These are phyloP conservation scores for Nicotiana benthamiana DNA, from an alignment of 257 asterid genomes.

Conservation along the genomic window DNA sequence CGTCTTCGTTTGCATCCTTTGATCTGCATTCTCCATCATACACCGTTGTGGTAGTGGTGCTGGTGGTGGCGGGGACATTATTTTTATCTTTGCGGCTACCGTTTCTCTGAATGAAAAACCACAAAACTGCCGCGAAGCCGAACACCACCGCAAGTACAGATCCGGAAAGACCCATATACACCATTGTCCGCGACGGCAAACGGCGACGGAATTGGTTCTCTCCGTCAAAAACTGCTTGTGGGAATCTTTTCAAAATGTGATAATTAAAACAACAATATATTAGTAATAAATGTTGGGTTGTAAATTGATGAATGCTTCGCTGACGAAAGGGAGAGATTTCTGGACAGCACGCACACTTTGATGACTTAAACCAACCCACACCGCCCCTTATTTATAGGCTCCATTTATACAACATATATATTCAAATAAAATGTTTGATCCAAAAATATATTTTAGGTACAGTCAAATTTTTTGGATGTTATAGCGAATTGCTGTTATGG, in stretches of 20 bases:
- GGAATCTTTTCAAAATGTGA: not conserved
- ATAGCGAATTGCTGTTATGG: no score
- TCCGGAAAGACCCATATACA: conserved; percentile 37
- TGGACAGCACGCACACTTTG: not conserved
- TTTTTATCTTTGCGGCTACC: conserved; percentile 9
- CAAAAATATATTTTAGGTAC: no score
- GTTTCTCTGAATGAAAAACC: conserved; percentile 12
- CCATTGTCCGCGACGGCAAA: conserved; percentile 13
- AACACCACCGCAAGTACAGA: conserved; percentile 34
- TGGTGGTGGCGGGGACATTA: conserved; percentile 8
- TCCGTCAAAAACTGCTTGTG: no score
- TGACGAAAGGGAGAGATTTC: conserved; percentile 16
- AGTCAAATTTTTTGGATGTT: no score
- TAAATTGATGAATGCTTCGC: conserved; percentile 14
- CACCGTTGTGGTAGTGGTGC: conserved; percentile 34
- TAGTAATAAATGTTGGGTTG: not conserved
- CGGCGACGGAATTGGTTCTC: conserved; percentile 4
- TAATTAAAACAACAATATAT: not conserved
- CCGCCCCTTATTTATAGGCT: not conserved
- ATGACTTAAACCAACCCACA: not conserved
- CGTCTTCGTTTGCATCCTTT: conserved; percentile 16
- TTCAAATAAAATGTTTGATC: not conserved
- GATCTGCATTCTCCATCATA: conserved; percentile 44
- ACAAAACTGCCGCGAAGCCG: conserved; percentile 29
- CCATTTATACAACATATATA: not conserved